Evolutionary conservation across 192 early-diverging fungal species (phyloP).

Genomic region (Rhizophagus prolifer): DNA sequence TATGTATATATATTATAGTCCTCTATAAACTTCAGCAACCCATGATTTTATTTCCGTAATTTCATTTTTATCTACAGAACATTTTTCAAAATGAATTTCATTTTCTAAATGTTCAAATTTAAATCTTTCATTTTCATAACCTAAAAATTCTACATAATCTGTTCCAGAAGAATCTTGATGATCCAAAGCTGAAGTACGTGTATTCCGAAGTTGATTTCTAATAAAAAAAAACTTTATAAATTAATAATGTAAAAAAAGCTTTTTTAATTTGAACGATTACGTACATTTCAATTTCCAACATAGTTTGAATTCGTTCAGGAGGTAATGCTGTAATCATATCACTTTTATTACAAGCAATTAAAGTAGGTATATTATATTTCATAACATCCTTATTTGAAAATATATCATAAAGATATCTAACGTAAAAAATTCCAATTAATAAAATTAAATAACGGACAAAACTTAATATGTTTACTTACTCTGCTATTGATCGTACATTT

Average conservation of each 20-base stretch:
- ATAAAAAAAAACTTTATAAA: background rate
- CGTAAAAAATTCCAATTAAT: background rate
- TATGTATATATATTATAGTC: constrained; percentile 1
- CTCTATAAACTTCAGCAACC: constrained; percentile 46
- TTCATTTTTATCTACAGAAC: constrained; percentile 60
- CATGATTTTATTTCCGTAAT: constrained; percentile 61
- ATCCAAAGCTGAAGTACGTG: constrained; percentile 67
- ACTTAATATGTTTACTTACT: constrained; percentile 39
- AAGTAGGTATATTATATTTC: constrained; percentile 57
- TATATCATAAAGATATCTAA: constrained; percentile 73
- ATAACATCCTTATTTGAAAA: constrained; percentile 63
- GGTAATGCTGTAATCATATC: constrained; percentile 73
- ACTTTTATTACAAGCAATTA: constrained; percentile 84
- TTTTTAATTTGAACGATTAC: background rate
- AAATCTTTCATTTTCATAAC: constrained; percentile 79
- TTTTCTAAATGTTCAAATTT: constrained; percentile 80
- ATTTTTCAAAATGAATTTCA: constrained; percentile 62
- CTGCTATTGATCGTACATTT: constrained; percentile 61
- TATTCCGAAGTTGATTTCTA: constrained; percentile 65
- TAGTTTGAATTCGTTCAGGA: constrained; percentile 59
- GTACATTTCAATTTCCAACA: constrained; percentile 80
- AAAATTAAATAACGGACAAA: background rate
- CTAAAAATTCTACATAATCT: constrained; percentile 66
- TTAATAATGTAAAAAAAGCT: background rate
- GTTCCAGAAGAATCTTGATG: constrained; percentile 63